These are phyloP conservation scores for Halophytophthora polymorphica DNA, from an alignment of 352 stramenopile genomes.

Conservation along the genomic window DNA sequence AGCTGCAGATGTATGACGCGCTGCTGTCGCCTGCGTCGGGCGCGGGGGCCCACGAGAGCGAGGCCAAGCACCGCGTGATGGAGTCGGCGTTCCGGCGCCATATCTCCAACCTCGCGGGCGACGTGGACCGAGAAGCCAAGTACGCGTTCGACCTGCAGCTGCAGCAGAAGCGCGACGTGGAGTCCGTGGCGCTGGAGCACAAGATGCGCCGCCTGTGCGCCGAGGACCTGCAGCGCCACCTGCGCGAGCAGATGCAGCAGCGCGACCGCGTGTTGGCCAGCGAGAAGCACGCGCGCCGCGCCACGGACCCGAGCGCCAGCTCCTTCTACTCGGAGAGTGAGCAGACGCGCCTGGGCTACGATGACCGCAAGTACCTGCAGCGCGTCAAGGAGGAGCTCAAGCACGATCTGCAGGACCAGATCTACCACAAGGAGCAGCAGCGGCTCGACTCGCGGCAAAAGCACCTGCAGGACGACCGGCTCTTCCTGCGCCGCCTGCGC, in stretches of 20 bases:
- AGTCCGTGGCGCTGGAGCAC: slow-evolving; percentile 44
- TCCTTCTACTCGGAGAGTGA: slow-evolving; percentile 66
- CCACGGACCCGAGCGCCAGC: slow-evolving; percentile 37
- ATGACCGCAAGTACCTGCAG: slow-evolving; percentile 40
- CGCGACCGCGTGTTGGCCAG: slow-evolving; percentile 21
- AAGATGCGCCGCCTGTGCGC: slow-evolving; percentile 43
- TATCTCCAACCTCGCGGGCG: slow-evolving; percentile 41
- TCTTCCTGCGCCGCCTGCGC: slow-evolving; percentile 49
- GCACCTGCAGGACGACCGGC: slow-evolving; percentile 51
- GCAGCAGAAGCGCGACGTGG: slow-evolving; percentile 56
- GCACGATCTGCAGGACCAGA: slow-evolving; percentile 53
- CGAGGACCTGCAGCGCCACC: slow-evolving; percentile 55
- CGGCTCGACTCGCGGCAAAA: slow-evolving; percentile 34
- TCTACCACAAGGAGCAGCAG: slow-evolving; percentile 49
- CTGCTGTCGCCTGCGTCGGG: slow-evolving; percentile 29
- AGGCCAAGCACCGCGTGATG: slow-evolving; percentile 36
- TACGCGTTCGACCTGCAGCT: slow-evolving; percentile 53
- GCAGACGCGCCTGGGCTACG: slow-evolving; percentile 41
- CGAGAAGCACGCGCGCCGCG: slow-evolving; percentile 30
- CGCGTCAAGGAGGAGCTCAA: slow-evolving; percentile 55
- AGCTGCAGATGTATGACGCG: slow-evolving; percentile 50
- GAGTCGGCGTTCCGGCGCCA: slow-evolving; percentile 62
- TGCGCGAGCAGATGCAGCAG: slow-evolving; percentile 53
- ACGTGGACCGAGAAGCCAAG: slow-evolving; percentile 56
- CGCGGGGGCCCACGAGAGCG: slow-evolving; percentile 3